Evolutionary conservation across 495 filamentous ascomycete species (phyloP).

Genomic region (Neurospora tetrasperma): DNA sequence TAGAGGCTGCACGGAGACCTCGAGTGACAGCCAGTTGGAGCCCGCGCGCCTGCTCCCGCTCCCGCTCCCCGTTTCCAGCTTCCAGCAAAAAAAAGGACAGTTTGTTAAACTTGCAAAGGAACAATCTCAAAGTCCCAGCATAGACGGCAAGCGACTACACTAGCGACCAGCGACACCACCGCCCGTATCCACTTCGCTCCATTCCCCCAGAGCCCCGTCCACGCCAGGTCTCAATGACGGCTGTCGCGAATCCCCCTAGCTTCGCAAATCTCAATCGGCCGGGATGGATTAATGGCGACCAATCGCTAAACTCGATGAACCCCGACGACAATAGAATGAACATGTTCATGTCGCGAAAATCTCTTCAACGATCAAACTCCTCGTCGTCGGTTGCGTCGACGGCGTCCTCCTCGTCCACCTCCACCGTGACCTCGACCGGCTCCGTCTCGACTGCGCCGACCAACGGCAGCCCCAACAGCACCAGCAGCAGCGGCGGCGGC

Average conservation of each 20-base stretch:
- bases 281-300: conserved; percentile 65
- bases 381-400: conserved; percentile 72
- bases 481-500: conserved; percentile 9
- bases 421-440: conserved; percentile 39
- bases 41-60: background rate
- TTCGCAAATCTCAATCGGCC: conserved; percentile 59
- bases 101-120: background rate
- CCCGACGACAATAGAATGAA: conserved; percentile 63
- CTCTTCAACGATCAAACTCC: conserved; percentile 73
- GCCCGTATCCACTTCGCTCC: conserved; percentile 29
- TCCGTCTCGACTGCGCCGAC: conserved; percentile 4
- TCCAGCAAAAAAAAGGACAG: background rate
- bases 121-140: background rate
- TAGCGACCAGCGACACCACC: conserved; percentile 4
- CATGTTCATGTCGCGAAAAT: conserved; percentile 81
- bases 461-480: conserved; percentile 27
- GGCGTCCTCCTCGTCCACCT: conserved; percentile 52
- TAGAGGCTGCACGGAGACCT: background rate
- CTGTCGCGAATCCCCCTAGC: conserved; percentile 86
- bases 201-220: conserved; percentile 9
- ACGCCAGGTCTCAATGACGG: conserved; percentile 63
- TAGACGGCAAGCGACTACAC: background rate
- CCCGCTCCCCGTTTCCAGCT: background rate
- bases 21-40: background rate
- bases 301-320: conserved; percentile 71